Evolutionary conservation across 2,329 filamentous ascomycete genomes (phyloP).

Genomic region (Madurella mycetomatis): DNA sequence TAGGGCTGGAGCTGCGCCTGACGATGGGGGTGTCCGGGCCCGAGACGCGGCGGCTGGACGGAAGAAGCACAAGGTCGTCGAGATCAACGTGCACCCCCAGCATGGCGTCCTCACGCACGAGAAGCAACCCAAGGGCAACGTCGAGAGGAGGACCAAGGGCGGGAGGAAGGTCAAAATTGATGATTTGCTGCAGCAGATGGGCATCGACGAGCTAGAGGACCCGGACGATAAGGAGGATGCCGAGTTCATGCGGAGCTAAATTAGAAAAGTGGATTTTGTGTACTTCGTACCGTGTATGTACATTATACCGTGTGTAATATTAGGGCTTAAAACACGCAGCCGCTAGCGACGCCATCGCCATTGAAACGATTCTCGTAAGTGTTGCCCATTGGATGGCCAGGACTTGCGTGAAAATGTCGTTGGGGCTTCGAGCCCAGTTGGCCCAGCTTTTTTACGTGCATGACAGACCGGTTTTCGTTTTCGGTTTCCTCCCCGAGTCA

Average conservation of each 20-base stretch:
- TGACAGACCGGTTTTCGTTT: no score
- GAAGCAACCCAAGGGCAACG: slow-evolving; percentile 28
- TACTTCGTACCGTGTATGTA: not conserved
- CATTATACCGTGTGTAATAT: not conserved
- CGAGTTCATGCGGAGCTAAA: slow-evolving; percentile 12
- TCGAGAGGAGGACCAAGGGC: slow-evolving; percentile 40
- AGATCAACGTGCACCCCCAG: slow-evolving; percentile 32
- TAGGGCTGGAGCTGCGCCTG: slow-evolving; percentile 30
- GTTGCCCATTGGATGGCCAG: not conserved
- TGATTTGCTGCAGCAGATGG: slow-evolving; percentile 39
- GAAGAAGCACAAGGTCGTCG: slow-evolving; percentile 40
- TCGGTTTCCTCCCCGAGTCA: no score
- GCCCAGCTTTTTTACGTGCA: not conserved
- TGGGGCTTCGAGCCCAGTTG: not conserved
- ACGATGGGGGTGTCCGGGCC: slow-evolving; percentile 46
- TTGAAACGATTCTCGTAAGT: not conserved
- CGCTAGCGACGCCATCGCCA: not conserved
- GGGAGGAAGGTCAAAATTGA: slow-evolving; percentile 35
- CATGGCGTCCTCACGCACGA: slow-evolving; percentile 38
- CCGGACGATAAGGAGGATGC: slow-evolving; percentile 19
- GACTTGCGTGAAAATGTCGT: no score
- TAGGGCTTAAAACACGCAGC: not conserved
- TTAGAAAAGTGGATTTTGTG: not conserved
- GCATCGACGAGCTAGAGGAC: slow-evolving; percentile 21
- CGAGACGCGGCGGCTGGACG: slow-evolving; percentile 27